Evolutionary conservation across 75 land plant species (phyloP).

Genomic region (Isoetes taiwanensis): DNA sequence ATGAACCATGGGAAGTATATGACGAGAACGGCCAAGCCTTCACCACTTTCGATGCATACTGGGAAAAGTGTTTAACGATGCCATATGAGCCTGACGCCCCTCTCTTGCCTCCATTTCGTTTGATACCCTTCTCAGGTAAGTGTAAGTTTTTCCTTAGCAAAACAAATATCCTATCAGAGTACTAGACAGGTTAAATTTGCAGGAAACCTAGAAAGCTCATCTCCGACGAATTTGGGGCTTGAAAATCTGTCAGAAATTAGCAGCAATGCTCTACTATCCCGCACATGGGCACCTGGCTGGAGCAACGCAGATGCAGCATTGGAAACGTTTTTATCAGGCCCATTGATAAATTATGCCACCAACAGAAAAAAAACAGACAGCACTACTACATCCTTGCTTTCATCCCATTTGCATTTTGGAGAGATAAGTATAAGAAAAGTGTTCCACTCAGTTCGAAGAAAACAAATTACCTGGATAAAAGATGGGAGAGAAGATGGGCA

Average conservation of each 20-base stretch:
- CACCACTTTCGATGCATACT: conserved; percentile 51
- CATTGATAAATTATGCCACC: conserved; percentile 53
- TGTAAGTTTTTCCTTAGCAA: too few species aligned
- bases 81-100: conserved; percentile 27
- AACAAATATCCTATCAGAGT: too few species aligned
- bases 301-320: conserved; percentile 77
- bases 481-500: conserved; percentile 76
- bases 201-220: conserved; percentile 55
- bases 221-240: conserved; percentile 47
- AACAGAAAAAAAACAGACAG: conserved; percentile 76
- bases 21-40: conserved; percentile 56
- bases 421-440: conserved; percentile 85
- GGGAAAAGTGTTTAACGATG: conserved; percentile 48
- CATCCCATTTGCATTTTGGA: conserved; percentile 93
- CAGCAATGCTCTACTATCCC: conserved; percentile 84
- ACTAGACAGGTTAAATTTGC: too few species aligned
- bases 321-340: conserved; percentile 59
- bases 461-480: conserved; percentile 76
- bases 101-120: conserved; percentile 38
- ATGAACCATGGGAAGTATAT: conserved; percentile 71
- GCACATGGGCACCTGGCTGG: conserved; percentile 98
- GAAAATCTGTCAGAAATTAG: conserved; percentile 78
- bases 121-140: conserved; percentile 37
- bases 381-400: conserved; percentile 77
- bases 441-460: conserved; percentile 64